Base-by-base conservation (phyloP, 306 rosid species). In the Cyamopsis tetragonoloba region DNA sequence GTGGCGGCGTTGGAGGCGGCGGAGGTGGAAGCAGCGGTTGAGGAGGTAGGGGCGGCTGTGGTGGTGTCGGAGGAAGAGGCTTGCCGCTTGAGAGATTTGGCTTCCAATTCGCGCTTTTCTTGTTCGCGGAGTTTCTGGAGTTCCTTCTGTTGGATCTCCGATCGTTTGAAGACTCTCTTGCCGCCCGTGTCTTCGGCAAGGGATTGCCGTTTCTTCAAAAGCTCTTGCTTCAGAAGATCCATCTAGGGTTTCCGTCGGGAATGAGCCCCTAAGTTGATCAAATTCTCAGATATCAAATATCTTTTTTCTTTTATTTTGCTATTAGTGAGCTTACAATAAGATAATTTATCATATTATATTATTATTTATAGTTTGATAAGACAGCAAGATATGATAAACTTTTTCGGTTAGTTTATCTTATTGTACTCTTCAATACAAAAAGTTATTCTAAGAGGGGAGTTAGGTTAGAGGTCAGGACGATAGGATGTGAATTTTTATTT, bases 71-170 rank as follows among this genome's bases (percentile, higher is more conserved):
- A 59, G 34, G 84, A 48, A 12, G 79, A 2, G 31, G 85, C 20
- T 20, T 83, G 84, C 58, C 97, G 96, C 15, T 73, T 73, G 20
- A 69, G 77, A 11, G 92, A 68, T 55, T 95, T 95, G 73, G 92
- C 89, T 73, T 95, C 96, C n/a, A 88, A 61, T 63, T 95, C 92
- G 57, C 91, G 89, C 72, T 85, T 88, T 81, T 95, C 99, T 77
- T 90, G 81, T 42, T 95, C 97, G 6, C 95, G 97, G 27, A 90
- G 92, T 81, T 85, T 87, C 50, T 95, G 97, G 72, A 90, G 86
- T 66, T 76, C 80, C 59, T 85, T 95, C 77, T 86, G 86, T 31
- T 95, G 96, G 68, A 90, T 86, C 73, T 95, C 99, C 38, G 96
- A 91, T 55, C 97, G 97, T 83, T 95, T 95, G 83, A 95, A 88